These are phyloP conservation scores for Kandelia obovata DNA, from an alignment of 345 rosid species.

Conservation along the genomic window DNA sequence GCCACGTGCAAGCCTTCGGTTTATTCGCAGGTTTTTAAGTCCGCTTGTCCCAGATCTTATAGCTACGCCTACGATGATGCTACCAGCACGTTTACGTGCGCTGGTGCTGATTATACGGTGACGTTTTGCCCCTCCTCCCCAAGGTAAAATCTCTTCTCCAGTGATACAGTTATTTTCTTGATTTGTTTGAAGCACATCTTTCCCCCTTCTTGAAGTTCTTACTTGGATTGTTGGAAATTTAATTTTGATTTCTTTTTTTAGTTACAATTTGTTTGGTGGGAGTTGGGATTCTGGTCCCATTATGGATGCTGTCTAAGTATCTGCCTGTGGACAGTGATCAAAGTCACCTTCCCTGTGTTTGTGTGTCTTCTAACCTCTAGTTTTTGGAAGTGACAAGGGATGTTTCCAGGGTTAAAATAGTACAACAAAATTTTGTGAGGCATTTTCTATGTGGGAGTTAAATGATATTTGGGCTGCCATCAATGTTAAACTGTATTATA, in stretches of 20 bases:
- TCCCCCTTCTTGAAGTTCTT: neutral
- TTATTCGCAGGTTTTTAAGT: conserved; percentile 84
- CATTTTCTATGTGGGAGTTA: neutral
- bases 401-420: neutral
- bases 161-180: neutral
- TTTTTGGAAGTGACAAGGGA: neutral
- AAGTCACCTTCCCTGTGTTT: too few species aligned
- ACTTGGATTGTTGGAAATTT: neutral
- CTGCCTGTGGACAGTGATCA: too few species aligned
- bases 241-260: too few species aligned
- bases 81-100: conserved; percentile 86
- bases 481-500: neutral
- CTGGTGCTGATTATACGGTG: conserved; percentile 81
- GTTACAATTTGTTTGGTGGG: too few species aligned
- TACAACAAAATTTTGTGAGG: neutral
- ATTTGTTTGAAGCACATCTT: neutral
- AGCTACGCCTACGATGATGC: conserved; percentile 95
- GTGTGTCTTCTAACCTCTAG: neutral
- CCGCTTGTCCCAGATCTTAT: conserved; percentile 87
- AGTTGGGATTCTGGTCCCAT: too few species aligned
- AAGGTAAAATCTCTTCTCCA: conserved; percentile 38
- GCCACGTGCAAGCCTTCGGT: conserved; percentile 78
- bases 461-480: conserved; percentile 15
- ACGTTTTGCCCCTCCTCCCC: conserved; percentile 94
- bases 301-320: too few species aligned